Conservation (phyloP, 2,329 filamentous ascomycete species). For the Cladosporium halotolerans region DNA sequence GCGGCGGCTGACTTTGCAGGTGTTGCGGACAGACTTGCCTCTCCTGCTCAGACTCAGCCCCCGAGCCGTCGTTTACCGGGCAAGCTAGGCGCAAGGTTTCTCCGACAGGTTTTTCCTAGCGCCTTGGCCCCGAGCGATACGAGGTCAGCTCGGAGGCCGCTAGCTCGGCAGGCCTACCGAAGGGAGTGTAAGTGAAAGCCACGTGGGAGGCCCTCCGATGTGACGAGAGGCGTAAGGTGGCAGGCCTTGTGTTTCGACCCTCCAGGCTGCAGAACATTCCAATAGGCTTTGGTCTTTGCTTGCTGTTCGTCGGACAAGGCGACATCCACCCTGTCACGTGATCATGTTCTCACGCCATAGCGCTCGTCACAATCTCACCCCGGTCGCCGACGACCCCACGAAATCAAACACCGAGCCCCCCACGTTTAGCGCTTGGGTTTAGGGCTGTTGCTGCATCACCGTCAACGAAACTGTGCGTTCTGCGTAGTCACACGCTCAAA, state of each 20-base stretch:
- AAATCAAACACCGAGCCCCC: constrained; percentile 4
- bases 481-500: background rate
- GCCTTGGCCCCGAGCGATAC: background rate
- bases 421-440: constrained; percentile 3
- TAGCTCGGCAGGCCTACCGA: too few species aligned
- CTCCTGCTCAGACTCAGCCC: background rate
- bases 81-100: constrained; percentile 5
- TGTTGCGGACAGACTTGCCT: background rate
- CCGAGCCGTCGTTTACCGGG: background rate
- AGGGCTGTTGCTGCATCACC: background rate
- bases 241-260: too few species aligned
- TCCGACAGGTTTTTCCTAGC: constrained; percentile 6
- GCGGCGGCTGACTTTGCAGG: background rate
- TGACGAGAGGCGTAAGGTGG: too few species aligned
- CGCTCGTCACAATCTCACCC: background rate
- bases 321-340: too few species aligned
- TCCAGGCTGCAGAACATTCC: too few species aligned
- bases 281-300: too few species aligned
- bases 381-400: too few species aligned
- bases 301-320: too few species aligned
- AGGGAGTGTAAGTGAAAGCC: too few species aligned
- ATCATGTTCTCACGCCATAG: background rate
- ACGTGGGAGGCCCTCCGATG: too few species aligned
- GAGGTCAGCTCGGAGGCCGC: too few species aligned
- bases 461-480: background rate